phyloP scores from a whole-genome alignment of 2,329 filamentous ascomycete species.

The Penicillium brevicompactum region DNA sequence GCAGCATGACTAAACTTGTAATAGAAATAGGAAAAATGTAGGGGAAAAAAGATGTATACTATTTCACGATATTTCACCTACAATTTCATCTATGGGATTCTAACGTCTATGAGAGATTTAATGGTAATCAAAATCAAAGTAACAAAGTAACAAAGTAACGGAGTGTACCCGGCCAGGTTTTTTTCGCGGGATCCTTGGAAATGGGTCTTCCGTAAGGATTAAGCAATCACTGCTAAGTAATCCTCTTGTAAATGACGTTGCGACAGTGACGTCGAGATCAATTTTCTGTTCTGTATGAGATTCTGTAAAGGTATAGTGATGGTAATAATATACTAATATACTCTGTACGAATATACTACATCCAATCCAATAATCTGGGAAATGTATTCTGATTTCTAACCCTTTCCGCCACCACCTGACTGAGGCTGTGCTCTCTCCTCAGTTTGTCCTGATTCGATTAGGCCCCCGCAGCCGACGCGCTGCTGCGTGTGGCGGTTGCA shows the following conservation, averaged over 20 bases:
- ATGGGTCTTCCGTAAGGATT: slow-evolving; percentile 26
- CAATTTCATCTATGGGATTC: no score
- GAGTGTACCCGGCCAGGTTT: background rate
- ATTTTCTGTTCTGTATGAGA: background rate
- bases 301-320: no score
- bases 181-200: slow-evolving; percentile 24
- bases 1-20: background rate
- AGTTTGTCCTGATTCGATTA: slow-evolving; percentile 24
- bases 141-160: background rate
- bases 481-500: slow-evolving; percentile 25
- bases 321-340: no score
- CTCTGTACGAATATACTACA: no score
- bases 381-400: background rate
- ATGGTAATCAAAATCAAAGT: background rate
- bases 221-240: slow-evolving; percentile 14
- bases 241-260: slow-evolving; percentile 4
- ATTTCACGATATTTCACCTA: no score
- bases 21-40: background rate
- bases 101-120: slow-evolving; percentile 16
- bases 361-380: background rate
- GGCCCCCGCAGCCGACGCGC: slow-evolving; percentile 27
- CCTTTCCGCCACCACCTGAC: slow-evolving; percentile 18
- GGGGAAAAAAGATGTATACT: background rate
- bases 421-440: slow-evolving; percentile 33
- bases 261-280: slow-evolving; percentile 16